phyloP scores from a whole-genome alignment of 345 rosid species.

The Eucalyptus erythrocorys region DNA sequence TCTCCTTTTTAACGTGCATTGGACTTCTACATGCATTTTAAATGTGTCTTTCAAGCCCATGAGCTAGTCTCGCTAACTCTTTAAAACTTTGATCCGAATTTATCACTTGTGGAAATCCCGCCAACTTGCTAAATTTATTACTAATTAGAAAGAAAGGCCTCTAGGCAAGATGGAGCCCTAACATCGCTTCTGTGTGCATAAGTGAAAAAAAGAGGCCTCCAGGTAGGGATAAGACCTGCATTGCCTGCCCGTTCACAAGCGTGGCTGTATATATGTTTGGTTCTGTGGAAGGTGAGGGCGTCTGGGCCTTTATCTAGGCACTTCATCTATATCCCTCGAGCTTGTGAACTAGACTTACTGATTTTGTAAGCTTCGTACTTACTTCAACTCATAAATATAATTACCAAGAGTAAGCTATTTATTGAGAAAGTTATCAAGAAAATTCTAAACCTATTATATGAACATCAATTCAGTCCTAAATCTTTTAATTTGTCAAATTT shows the following conservation, averaged over 20 bases:
- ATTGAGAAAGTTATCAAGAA: too few relatives aligned
- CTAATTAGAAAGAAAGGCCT: too few relatives aligned
- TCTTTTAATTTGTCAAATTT: too few relatives aligned
- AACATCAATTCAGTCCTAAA: fast-evolving
- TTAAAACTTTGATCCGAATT: background rate
- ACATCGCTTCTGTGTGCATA: background rate
- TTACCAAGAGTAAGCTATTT: background rate
- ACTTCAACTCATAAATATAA: background rate
- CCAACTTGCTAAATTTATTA: background rate
- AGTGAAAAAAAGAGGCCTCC: background rate
- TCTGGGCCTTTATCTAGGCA: background rate
- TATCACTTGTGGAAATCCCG: background rate
- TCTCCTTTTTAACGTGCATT: background rate
- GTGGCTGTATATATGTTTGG: background rate
- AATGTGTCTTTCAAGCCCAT: background rate
- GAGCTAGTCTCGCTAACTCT: background rate
- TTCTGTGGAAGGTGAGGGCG: background rate
- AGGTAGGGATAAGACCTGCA: background rate
- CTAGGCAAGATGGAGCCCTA: background rate
- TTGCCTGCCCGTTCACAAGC: background rate
- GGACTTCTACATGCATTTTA: background rate
- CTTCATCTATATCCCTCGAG: background rate
- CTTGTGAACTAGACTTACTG: background rate
- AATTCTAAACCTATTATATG: fast-evolving
- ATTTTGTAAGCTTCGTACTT: background rate